Percentiles rank a stretch among this genome's conserved stretches.
These are phyloP conservation scores for Metschnikowia colocasiae DNA, from an alignment of 805 yeast species.

Conservation along the genomic window DNA sequence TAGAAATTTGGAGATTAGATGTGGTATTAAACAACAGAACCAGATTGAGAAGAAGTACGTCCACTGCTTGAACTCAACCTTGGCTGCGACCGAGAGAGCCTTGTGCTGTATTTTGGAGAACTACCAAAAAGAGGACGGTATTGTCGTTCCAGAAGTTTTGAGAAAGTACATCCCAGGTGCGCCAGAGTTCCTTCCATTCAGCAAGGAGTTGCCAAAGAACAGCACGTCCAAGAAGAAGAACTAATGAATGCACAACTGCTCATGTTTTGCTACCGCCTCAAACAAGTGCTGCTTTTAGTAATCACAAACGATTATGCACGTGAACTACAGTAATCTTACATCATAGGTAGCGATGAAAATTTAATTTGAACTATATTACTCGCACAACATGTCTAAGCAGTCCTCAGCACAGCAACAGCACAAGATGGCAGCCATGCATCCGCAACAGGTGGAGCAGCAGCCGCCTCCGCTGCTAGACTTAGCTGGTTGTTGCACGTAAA, in stretches of 20 bases:
- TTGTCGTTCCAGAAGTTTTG: conserved; percentile 89
- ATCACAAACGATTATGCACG: not conserved
- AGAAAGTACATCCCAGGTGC: conserved; percentile 97
- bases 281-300: not conserved
- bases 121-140: conserved; percentile 96
- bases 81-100: conserved; percentile 98
- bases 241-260: conserved; percentile 6
- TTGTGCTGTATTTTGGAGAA: conserved; percentile 95
- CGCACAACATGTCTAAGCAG: conserved; percentile 16
- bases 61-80: conserved; percentile 95
- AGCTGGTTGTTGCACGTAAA: conserved; percentile 30
- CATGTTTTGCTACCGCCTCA: too few species aligned
- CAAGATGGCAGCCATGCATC: conserved; percentile 21
- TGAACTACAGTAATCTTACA: not conserved
- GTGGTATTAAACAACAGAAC: conserved; percentile 94
- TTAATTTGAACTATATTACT: not conserved
- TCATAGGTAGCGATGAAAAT: not conserved
- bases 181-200: conserved; percentile 92
- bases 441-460: conserved; percentile 22
- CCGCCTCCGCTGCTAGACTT: conserved; percentile 20
- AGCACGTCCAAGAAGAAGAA: conserved; percentile 73
- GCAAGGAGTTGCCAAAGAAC: conserved; percentile 90
- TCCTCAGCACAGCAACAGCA: conserved; percentile 24
- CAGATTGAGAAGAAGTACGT: conserved; percentile 97
- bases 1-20: conserved; percentile 96